Evolutionary conservation across 345 rosid species (phyloP), one percentile per base, ranked within the genome.

Genomic region (Pugionium cornutum): DNA sequence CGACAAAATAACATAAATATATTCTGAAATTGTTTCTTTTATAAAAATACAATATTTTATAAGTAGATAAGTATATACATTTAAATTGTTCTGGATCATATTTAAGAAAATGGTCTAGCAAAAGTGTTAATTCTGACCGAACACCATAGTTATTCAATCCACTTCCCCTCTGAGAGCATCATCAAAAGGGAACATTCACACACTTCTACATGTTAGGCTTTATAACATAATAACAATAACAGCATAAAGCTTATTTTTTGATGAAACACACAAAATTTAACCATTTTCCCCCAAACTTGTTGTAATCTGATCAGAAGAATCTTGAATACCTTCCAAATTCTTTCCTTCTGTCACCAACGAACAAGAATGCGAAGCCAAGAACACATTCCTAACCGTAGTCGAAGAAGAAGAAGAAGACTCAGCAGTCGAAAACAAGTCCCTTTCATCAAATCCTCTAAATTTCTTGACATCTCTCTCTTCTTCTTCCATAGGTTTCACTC

Each of bases 341-440:
- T 70, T 77, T 60, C 78, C 76, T 45, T 77, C 87, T 6, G 83
- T 80, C 2, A 34, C 62, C 39, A 79, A 64, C 26, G 95, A 78
- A 45, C 73, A 70, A 49, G 69, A 81, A 9, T 82, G 89, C 8
- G 95, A 95, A 61, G 82, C 90, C 37, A 86, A 80, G 73, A 84
- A 83, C 18, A 86, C 81, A 71, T 52, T 64, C 51, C 80, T 78
- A 72, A 78, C 78, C 34, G 75, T 51, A 6, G 86, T 75, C 2
- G 88, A 83, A 56, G 72, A 73, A 43, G 67, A 73, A 43, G 67
- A 58, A 37, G 77, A 73, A n/a, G 98, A 87, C 64, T 92, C 91
- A 9, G 92, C 95, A 1, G 95, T 84, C 2, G 96, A 89, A 75
- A 83, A 82, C 65, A 76, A 53, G 44, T 82, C 96, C 55, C 76